A percentile compares a stretch with the other conserved stretches of the same genome.
Conservation (phyloP, 495 filamentous ascomycete species). For the Aspergillus bertholletiae region DNA sequence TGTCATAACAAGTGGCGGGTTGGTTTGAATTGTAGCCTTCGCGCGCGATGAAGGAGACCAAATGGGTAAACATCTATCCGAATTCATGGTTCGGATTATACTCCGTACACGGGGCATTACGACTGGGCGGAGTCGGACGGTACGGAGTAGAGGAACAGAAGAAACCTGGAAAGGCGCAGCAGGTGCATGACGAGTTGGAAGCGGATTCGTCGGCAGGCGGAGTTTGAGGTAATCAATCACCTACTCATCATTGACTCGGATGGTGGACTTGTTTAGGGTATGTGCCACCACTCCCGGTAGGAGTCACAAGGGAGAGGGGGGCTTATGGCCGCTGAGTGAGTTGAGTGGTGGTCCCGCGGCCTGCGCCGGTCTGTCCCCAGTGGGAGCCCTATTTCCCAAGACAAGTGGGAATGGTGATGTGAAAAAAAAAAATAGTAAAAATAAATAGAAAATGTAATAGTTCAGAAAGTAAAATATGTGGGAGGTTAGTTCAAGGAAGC, state of each 20-base stretch:
- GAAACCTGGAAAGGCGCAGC: conserved; percentile 8
- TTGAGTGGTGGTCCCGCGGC: background rate
- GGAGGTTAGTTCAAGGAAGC: background rate
- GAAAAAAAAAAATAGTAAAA: background rate
- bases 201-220: conserved; percentile 1
- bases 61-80: conserved; percentile 7
- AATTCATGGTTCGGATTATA: conserved; percentile 26
- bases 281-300: background rate
- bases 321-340: background rate
- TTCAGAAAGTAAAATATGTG: background rate
- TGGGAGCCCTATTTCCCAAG: background rate
- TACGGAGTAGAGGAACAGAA: background rate
- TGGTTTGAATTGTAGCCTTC: conserved; percentile 8
- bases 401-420: background rate
- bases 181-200: conserved; percentile 2
- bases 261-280: background rate
- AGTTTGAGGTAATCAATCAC: conserved; percentile 1
- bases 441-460: background rate
- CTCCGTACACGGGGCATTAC: conserved; percentile 12
- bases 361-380: background rate
- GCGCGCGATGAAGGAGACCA: conserved; percentile 3
- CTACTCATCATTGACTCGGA: conserved; percentile 3
- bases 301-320: conserved; percentile 5
- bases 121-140: conserved; percentile 8
- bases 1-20: conserved; percentile 5